Base-by-base conservation (phyloP, 768 basidiomycete species). In the Boletus edulis region DNA sequence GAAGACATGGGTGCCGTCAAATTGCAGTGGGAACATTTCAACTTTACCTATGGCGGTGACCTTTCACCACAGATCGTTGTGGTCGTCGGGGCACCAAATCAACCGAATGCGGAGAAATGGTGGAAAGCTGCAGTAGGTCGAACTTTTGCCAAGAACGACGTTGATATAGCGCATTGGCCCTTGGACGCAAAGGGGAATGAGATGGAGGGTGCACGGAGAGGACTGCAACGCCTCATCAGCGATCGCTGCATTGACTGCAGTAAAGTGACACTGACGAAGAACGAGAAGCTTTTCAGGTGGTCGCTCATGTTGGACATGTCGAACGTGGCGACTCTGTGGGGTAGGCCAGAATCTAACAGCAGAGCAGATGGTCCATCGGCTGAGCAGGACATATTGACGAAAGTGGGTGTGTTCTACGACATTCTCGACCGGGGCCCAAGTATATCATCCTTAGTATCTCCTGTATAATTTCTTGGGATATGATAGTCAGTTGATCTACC, bases 21-120 rank as follows among this genome's bases (percentile, higher is more conserved):
- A 54, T 50, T 24, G 2, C 66, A 65, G 52, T 69, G 67, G 67
- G 63, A 68, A 29, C 51, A 65, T 42, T 68, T 68, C 55, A 55
- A 60, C 45, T 18, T 53, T 35, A 61, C 67, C 2, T 68, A 69
- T 11, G 56, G 67, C 35, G 67, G 67, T 10, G 61, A 67, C 24
- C 59, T 68, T 31, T 60, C 67, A 20, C 67, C 67, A 11, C 63
- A 52, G 32, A 63, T 68, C 41, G 51, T 69, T 20, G 49, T 68
- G 31, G 56, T 68, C 15, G 29, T 57, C 22, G 67, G 67, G 38
- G 67, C 61, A 11, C 8, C 18, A 9, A 37, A 52, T 40, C 59
- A 57, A 40, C 0, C 3, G 4, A 50, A 45, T 41, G 67, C 67
- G 22, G 49, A 67, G n/a, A 17, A 52, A 40, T 67, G 67, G 65